Conservation (phyloP, 176 grass and related monocot species). For the Phragmites australis region DNA sequence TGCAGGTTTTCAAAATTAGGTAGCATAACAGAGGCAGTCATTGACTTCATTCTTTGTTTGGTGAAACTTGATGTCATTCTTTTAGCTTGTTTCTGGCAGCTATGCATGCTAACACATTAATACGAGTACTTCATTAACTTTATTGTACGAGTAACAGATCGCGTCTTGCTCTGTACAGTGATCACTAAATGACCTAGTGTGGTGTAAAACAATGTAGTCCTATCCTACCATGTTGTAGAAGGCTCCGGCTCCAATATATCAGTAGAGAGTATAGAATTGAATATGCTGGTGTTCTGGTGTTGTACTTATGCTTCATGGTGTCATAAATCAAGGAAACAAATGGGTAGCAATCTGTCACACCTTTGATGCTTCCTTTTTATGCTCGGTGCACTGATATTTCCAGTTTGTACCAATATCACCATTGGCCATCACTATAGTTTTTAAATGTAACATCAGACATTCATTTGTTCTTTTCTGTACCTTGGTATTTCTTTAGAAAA, state of each 20-base stretch:
- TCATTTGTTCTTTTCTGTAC: not conserved
- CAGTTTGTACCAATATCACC: not conserved
- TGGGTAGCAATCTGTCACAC: not conserved
- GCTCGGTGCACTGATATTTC: not conserved
- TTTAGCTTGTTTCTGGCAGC: not conserved
- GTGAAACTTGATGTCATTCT: not conserved
- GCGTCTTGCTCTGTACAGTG: conserved; percentile 17
- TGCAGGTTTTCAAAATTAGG: conserved; percentile 59
- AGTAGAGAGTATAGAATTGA: not conserved
- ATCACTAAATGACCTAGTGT: not conserved
- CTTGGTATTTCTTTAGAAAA: not conserved
- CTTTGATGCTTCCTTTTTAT: conserved; percentile 13
- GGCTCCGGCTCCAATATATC: not conserved
- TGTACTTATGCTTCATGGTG: not conserved
- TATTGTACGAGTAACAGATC: not conserved
- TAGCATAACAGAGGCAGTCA: not conserved
- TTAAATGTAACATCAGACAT: not conserved
- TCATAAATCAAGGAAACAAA: conserved; percentile 25
- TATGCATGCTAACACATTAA: not conserved
- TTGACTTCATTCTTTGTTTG: conserved; percentile 7
- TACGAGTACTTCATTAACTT: conserved; percentile 15
- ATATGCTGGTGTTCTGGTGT: not conserved
- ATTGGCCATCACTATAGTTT: conserved; percentile 12
- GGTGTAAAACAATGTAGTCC: not conserved
- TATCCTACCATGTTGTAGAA: not conserved